Evolutionary conservation across 2,329 filamentous ascomycete species (phyloP).

Genomic region (Macrophomina tecta): DNA sequence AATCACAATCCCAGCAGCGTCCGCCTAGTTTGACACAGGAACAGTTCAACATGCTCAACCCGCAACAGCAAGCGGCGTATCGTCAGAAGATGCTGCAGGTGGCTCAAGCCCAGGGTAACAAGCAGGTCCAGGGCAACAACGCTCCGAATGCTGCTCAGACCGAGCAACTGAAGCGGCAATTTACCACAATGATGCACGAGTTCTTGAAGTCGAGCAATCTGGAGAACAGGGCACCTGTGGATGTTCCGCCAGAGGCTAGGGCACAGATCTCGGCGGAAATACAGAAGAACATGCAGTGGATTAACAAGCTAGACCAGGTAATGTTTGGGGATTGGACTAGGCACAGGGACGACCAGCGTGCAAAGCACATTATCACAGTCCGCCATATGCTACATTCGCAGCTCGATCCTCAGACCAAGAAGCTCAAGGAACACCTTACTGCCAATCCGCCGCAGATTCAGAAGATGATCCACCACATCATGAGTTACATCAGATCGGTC

Average conservation of each 20-base stretch:
- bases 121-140: constrained; percentile 9
- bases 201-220: constrained; percentile 37
- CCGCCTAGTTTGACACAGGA: constrained; percentile 39
- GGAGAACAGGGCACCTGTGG: constrained; percentile 32
- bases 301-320: constrained; percentile 22
- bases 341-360: constrained; percentile 4
- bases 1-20: constrained; percentile 41
- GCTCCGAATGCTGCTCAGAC: constrained; percentile 1
- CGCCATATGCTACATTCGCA: constrained; percentile 21
- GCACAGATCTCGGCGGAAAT: constrained; percentile 35
- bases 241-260: constrained; percentile 35
- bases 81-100: constrained; percentile 28
- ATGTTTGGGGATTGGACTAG: constrained; percentile 19
- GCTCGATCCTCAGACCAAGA: constrained; percentile 7
- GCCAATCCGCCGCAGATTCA: background rate
- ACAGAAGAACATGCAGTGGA: background rate
- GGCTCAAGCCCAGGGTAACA: constrained; percentile 23
- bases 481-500: constrained; percentile 38
- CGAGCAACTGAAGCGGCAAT: constrained; percentile 32
- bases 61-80: constrained; percentile 37
- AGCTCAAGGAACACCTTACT: constrained; percentile 6
- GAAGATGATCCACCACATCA: constrained; percentile 31
- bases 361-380: constrained; percentile 14
- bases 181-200: constrained; percentile 38
- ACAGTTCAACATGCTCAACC: constrained; percentile 42